Conservation (phyloP, 106 monocot genomes). For the Acorus gramineus region DNA sequence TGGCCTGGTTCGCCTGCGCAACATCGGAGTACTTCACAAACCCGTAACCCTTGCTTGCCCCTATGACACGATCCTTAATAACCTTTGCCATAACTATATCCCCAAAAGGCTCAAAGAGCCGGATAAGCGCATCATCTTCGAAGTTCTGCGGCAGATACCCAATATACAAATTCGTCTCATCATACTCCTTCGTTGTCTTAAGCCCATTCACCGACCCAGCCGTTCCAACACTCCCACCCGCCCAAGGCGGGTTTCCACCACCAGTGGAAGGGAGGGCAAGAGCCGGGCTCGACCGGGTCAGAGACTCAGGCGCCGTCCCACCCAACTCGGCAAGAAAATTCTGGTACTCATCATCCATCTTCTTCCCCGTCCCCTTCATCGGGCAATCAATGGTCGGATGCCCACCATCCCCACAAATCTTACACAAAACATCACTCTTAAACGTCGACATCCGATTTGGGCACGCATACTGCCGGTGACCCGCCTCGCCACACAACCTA, state of each 20-base stretch:
- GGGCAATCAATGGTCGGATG: constrained; percentile 93
- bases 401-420: constrained; percentile 87
- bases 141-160: constrained; percentile 73
- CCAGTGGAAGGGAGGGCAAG: constrained; percentile 16
- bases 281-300: constrained; percentile 28
- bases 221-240: constrained; percentile 6
- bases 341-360: constrained; percentile 93
- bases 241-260: constrained; percentile 56
- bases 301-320: constrained; percentile 59
- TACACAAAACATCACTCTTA: constrained; percentile 82
- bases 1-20: constrained; percentile 61
- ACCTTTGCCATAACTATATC: constrained; percentile 94
- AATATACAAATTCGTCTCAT: constrained; percentile 90
- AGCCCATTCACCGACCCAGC: constrained; percentile 21
- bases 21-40: constrained; percentile 90
- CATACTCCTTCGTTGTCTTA: constrained; percentile 56
- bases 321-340: constrained; percentile 88
- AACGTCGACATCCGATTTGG: constrained; percentile 59
- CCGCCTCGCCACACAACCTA: constrained; percentile 76
- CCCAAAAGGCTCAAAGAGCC: constrained; percentile 67
- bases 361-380: constrained; percentile 78
- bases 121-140: constrained; percentile 69
- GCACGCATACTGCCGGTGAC: constrained; percentile 85
- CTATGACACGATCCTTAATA: constrained; percentile 72
- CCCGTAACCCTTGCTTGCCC: constrained; percentile 81